phyloP scores from a whole-genome alignment of 2,329 filamentous ascomycete species.

The Aspergillus terreus region DNA sequence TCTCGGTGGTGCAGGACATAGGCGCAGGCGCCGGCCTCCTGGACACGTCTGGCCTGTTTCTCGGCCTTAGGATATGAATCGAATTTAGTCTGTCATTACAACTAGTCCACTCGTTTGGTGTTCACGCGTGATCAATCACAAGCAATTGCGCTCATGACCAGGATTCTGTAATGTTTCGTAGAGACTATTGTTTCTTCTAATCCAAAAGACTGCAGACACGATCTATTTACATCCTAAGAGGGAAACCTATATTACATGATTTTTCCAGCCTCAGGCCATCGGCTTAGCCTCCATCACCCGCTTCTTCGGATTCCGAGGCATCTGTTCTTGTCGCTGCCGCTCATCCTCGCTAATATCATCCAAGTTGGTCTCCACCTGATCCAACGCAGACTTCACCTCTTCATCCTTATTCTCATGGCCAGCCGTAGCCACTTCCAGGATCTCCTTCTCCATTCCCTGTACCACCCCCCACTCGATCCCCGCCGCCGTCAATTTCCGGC shows the following conservation, averaged over 20 bases:
- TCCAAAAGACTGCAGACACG: no score
- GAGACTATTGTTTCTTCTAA: no score
- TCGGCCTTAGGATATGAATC: no score
- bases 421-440: slow-evolving; percentile 75
- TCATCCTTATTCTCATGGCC: slow-evolving; percentile 59
- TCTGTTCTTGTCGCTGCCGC: slow-evolving; percentile 32
- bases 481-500: slow-evolving; percentile 63
- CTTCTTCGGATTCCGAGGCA: slow-evolving; percentile 44
- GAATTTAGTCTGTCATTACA: no score
- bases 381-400: slow-evolving; percentile 25
- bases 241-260: neutral
- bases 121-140: no score
- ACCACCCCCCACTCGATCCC: slow-evolving; percentile 74
- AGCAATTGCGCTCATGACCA: no score
- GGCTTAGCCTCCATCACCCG: slow-evolving; percentile 41
- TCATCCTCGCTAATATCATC: slow-evolving; percentile 39
- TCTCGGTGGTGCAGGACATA: no score
- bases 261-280: neutral
- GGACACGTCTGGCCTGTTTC: no score
- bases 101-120: no score
- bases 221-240: no score
- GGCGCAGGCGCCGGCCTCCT: no score
- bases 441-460: slow-evolving; percentile 72
- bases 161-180: no score
- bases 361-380: slow-evolving; percentile 30